These are phyloP conservation scores for Melastoma malabathricum DNA, from an alignment of 345 rosid genomes.

Conservation along the genomic window DNA sequence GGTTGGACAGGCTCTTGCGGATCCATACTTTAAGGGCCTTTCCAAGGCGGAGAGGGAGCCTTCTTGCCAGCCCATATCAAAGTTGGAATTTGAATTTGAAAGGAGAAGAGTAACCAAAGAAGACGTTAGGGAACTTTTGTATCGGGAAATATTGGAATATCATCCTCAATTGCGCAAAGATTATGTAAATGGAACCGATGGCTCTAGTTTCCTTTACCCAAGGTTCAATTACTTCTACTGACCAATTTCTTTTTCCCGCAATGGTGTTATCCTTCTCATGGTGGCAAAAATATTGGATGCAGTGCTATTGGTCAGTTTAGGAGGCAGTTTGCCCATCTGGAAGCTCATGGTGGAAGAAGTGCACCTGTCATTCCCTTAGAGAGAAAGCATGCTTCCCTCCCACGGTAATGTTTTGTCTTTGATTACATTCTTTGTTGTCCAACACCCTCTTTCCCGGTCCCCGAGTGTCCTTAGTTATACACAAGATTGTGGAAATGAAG, in stretches of 20 bases:
- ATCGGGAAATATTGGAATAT: conserved; percentile 85
- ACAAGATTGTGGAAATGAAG: background rate
- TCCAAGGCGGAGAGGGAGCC: conserved; percentile 90
- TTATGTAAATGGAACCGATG: conserved; percentile 69
- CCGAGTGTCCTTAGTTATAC: background rate
- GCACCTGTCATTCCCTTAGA: conserved; percentile 76
- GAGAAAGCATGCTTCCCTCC: conserved; percentile 73
- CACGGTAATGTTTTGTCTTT: conserved; percentile 17
- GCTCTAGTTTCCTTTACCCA: conserved; percentile 81
- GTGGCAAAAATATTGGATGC: conserved; percentile 14
- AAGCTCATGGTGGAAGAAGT: conserved; percentile 81
- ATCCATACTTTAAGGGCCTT: conserved; percentile 92
- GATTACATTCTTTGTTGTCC: background rate
- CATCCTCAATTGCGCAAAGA: conserved; percentile 94
- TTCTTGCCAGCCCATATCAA: conserved; percentile 73
- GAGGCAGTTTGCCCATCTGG: conserved; percentile 88
- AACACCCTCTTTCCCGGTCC: background rate
- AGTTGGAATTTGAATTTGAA: conserved; percentile 95
- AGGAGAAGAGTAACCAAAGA: conserved; percentile 84
- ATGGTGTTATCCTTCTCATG: too few species aligned
- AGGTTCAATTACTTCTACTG: conserved; percentile 33
- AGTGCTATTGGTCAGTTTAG: conserved; percentile 88
- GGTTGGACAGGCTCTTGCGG: conserved; percentile 57
- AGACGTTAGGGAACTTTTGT: conserved; percentile 69
- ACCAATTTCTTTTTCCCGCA: too few species aligned